Conservation (phyloP, 257 asterid species). For the Coffea eugenioides region DNA sequence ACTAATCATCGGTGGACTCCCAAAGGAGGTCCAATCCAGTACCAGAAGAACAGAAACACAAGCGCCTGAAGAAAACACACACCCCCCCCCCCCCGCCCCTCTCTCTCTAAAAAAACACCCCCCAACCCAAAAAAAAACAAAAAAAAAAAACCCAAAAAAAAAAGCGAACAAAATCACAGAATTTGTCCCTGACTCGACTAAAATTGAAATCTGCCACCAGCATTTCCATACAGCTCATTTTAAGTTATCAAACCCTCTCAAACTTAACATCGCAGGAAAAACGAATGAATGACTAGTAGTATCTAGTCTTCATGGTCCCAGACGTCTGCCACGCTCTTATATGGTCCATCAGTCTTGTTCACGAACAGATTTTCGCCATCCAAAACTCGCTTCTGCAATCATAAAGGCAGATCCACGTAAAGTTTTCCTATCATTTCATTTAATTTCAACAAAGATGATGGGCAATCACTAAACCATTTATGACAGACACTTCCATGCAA, state of each 20-base stretch:
- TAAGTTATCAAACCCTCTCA: neutral
- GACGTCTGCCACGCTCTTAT: constrained; percentile 40
- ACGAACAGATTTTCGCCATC: constrained; percentile 54
- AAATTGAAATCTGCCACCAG: neutral
- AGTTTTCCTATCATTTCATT: neutral
- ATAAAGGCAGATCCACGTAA: too few species aligned
- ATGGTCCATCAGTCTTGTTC: constrained; percentile 56
- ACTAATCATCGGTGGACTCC: too few species aligned
- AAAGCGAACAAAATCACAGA: neutral
- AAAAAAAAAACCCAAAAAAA: neutral
- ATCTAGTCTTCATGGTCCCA: constrained; percentile 54
- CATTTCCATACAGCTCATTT: neutral
- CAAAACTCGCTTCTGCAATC: constrained; percentile 45
- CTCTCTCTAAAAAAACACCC: too few species aligned
- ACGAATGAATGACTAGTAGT: neutral
- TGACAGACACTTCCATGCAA: too few species aligned
- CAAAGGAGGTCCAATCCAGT: neutral
- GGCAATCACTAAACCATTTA: neutral
- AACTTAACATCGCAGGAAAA: neutral
- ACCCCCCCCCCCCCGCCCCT: too few species aligned
- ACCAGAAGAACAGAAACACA: neutral
- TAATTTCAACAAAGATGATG: neutral
- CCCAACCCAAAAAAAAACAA: neutral
- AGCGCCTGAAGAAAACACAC: too few species aligned
- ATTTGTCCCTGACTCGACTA: neutral